Base-by-base conservation (phyloP, 768 basidiomycete species). In the Agrocybe pediades region DNA sequence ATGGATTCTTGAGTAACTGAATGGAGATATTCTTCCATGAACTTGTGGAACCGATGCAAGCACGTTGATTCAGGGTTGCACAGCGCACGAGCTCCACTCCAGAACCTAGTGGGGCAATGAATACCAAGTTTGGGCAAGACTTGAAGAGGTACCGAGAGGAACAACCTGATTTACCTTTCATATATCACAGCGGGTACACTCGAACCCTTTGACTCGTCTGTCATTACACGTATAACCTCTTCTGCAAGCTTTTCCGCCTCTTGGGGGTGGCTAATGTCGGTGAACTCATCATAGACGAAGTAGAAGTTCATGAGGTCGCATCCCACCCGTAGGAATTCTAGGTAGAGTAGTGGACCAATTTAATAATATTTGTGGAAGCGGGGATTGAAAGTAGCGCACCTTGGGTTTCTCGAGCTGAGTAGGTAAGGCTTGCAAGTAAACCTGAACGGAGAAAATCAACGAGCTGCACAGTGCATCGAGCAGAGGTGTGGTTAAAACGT, bases 271-370 rank as follows among this genome's bases (percentile, higher is more conserved):
- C 41, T 29, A 9, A 44, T 24, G n/a, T 56, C 55, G 27, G 55
- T 56, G 44, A 51, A 42, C 55, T 56, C 55, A 21, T 56, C 55
- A 3, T 51, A 33, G 8, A 45, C 50, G 39, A 50, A 56, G 55
- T 44, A 56, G 0, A 44, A 46, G 27, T 56, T 49, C 55, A 56
- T 56, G 24, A 56, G 50, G 30, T 56, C 55, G 42, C 55, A 56
- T 21, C 30, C 47, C 30, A 49, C 46, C n/a, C 55, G 49, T 9
- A 56, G 44, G 9, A 46, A 19, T 20, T 56, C 55, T 56, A 36
- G 2, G 21, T 7, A 23, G 17, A n/a, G n/a, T 6, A 20, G 4
- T n/a, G 36, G 19, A 17, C 24, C 13, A 17, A 9, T 13, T 15
- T 40, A 8, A 40, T 7, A 25, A 2, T 16, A 30, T 30, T 15